phyloP scores from a whole-genome alignment of 371 early-diverging fungal genomes.

The Funneliformis caledonium region DNA sequence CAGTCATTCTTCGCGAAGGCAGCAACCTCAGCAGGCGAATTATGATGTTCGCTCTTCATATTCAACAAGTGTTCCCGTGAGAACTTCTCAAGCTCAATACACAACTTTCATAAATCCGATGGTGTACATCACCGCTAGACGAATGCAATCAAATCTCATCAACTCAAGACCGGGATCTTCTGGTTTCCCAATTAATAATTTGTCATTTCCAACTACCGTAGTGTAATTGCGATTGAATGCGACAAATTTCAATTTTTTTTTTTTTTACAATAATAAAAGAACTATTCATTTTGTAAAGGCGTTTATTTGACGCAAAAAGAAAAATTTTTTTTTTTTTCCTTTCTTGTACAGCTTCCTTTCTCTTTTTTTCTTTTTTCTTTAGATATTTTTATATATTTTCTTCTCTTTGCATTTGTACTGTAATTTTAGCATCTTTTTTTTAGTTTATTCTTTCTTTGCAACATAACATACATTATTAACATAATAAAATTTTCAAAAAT shows the following conservation, averaged over 20 bases:
- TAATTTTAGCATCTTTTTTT: constrained; percentile 24
- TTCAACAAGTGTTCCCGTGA: neutral
- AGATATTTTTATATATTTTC: constrained; percentile 16
- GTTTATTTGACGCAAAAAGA: constrained; percentile 34
- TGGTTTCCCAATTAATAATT: constrained; percentile 1
- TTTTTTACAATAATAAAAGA: neutral
- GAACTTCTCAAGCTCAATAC: constrained; percentile 10
- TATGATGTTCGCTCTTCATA: neutral
- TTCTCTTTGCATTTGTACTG: constrained; percentile 29
- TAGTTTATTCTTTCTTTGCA: neutral
- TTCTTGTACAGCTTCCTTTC: neutral
- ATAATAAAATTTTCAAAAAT: neutral
- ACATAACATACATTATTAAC: neutral
- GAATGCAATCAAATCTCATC: constrained; percentile 13
- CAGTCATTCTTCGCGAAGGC: neutral
- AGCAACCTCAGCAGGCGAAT: neutral
- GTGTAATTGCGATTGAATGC: neutral
- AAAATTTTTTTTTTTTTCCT: neutral
- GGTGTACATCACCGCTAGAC: neutral
- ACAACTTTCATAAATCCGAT: neutral
- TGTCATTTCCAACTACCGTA: constrained; percentile 20
- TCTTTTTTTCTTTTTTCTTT: constrained; percentile 18
- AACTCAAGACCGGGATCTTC: neutral
- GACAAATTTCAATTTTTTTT: neutral
- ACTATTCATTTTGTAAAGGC: constrained; percentile 35